Evolutionary conservation across 1,284 basidiomycete genomes (phyloP).

Genomic region (Pisolithus thermaeus): DNA sequence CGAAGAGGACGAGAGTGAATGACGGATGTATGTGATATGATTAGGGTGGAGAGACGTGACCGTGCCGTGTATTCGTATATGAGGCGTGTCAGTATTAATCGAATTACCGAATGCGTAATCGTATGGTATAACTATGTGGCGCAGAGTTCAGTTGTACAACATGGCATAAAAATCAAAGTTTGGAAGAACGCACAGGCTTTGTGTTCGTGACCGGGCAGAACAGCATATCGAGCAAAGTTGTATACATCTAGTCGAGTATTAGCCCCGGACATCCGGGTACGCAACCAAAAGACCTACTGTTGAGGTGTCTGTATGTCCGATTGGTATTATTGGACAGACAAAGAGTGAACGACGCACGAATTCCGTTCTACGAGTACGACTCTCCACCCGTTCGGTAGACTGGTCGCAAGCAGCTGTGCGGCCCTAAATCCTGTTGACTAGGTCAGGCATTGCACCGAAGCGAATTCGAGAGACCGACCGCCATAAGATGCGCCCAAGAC

Average conservation of each 20-base stretch:
- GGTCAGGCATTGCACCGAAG: not conserved
- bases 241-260: constrained; percentile 47
- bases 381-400: constrained; percentile 55
- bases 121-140: constrained; percentile 56
- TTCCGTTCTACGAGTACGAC: constrained; percentile 72
- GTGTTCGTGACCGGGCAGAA: constrained; percentile 64
- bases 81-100: constrained; percentile 15
- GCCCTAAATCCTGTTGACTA: constrained; percentile 39
- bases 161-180: not conserved
- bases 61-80: constrained; percentile 40
- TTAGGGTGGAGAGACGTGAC: constrained; percentile 41
- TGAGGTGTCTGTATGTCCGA: constrained; percentile 35
- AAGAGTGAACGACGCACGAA: constrained; percentile 34
- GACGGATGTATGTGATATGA: constrained; percentile 40
- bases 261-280: not conserved
- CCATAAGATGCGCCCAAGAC: constrained; percentile 50
- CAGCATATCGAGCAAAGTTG: constrained; percentile 57
- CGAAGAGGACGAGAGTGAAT: constrained; percentile 33
- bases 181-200: constrained; percentile 53
- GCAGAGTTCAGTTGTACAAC: not conserved
- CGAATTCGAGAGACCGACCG: constrained; percentile 30
- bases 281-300: constrained; percentile 31
- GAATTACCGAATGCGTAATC: constrained; percentile 35
- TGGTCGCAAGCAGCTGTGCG: constrained; percentile 49
- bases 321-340: not conserved